Percentiles rank a stretch among this genome's conserved stretches.
phyloP scores from a whole-genome alignment of 2,329 filamentous ascomycete species.

The Thielaviopsis punctulata region DNA sequence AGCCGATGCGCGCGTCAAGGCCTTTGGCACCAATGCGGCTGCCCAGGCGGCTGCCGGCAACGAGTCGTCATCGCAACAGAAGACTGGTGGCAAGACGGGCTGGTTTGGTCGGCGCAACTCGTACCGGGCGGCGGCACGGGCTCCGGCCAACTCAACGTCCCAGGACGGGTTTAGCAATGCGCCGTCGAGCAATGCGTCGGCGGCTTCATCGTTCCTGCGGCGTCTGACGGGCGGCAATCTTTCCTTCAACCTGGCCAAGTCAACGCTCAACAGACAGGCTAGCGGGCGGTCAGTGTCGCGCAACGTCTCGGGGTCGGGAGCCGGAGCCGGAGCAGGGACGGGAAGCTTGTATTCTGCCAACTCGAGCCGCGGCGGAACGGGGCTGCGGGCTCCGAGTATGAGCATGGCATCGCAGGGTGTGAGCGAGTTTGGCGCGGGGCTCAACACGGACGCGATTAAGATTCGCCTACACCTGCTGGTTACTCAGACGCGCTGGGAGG shows the following conservation, averaged over 20 bases:
- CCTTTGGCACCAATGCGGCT: conserved; percentile 37
- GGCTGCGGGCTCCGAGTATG: conserved; percentile 40
- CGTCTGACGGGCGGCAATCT: conserved; percentile 55
- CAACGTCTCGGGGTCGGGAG: too few species aligned
- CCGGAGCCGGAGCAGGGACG: conserved; percentile 25
- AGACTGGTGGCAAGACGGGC: conserved; percentile 30
- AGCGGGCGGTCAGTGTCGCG: neutral
- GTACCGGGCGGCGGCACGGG: conserved; percentile 44
- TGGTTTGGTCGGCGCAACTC: conserved; percentile 49
- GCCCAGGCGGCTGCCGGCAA: conserved; percentile 28
- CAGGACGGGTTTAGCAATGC: conserved; percentile 58
- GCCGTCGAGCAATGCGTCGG: conserved; percentile 42
- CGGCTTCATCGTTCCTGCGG: conserved; percentile 59
- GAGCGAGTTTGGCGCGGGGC: conserved; percentile 29
- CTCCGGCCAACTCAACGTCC: conserved; percentile 39
- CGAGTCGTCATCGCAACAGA: conserved; percentile 16
- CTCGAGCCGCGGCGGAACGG: conserved; percentile 31
- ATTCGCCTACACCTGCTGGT: conserved; percentile 74
- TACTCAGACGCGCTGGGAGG: conserved; percentile 66
- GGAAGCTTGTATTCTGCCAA: conserved; percentile 45
- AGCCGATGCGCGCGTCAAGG: conserved; percentile 53
- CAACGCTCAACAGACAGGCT: conserved; percentile 44
- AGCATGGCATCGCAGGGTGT: conserved; percentile 29
- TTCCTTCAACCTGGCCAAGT: conserved; percentile 66
- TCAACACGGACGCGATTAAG: conserved; percentile 64